phyloP scores from a whole-genome alignment of 805 yeast species.

The Zygosaccharomyces kombuchaensis region DNA sequence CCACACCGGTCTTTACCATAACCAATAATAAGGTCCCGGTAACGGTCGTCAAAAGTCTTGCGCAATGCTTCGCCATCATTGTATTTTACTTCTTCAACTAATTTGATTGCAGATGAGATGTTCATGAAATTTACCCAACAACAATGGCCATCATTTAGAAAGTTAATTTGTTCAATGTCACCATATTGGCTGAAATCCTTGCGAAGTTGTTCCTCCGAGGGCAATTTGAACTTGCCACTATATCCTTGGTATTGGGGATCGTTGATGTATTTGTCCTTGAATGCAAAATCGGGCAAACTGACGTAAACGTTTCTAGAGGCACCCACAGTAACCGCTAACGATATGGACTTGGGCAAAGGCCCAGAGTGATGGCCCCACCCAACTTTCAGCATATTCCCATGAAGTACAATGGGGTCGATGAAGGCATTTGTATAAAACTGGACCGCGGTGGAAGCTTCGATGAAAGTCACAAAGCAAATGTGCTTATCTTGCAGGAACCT shows the following conservation, averaged over 20 bases:
- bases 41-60: constrained; percentile 42
- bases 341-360: constrained; percentile 50
- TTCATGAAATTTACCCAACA: constrained; percentile 70
- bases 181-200: constrained; percentile 63
- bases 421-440: constrained; percentile 60
- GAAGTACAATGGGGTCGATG: constrained; percentile 55
- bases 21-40: constrained; percentile 52
- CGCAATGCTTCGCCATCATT: constrained; percentile 35
- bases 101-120: constrained; percentile 57
- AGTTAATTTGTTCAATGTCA: constrained; percentile 71
- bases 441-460: constrained; percentile 60
- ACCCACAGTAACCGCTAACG: constrained; percentile 63
- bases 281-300: constrained; percentile 47
- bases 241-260: constrained; percentile 34
- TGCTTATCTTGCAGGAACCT: constrained; percentile 48
- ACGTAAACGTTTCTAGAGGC: constrained; percentile 76
- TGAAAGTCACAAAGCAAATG: constrained; percentile 66
- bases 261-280: constrained; percentile 35
- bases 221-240: constrained; percentile 35
- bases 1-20: constrained; percentile 83
- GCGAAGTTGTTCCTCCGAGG: constrained; percentile 48
- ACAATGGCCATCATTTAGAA: constrained; percentile 62
- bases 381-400: constrained; percentile 56
- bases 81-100: constrained; percentile 52
- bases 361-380: constrained; percentile 75